These are phyloP conservation scores for Syzygium aqueum DNA, from an alignment of 345 rosid genomes.

Conservation along the genomic window DNA sequence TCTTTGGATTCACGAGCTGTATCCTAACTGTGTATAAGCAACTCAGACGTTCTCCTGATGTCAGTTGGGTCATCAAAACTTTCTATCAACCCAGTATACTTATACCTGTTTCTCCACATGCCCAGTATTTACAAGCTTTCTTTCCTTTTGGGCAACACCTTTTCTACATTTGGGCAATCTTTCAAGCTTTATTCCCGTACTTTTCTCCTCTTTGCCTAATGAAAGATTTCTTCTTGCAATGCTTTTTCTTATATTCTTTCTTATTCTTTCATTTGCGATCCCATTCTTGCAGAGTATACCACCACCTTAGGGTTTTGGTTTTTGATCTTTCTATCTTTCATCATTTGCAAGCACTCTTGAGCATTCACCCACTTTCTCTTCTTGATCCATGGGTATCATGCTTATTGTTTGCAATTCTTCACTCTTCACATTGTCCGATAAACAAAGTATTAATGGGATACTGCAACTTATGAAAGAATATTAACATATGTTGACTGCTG, in stretches of 20 bases:
- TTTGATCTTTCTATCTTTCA: neutral
- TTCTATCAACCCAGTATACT: neutral
- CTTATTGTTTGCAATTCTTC: neutral
- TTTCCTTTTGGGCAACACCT: neutral
- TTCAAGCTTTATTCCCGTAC: neutral
- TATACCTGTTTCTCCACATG: neutral
- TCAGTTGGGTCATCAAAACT: too few species aligned
- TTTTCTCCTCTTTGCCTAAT: neutral
- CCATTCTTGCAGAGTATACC: rapidly evolving
- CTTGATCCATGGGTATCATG: neutral
- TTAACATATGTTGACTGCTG: neutral
- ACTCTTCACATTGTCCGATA: neutral
- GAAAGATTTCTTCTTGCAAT: neutral
- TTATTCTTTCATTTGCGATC: neutral
- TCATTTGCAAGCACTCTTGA: neutral
- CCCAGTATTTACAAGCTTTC: neutral
- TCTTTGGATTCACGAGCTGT: too few species aligned
- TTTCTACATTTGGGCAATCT: neutral
- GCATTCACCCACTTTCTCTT: neutral
- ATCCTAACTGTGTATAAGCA: too few species aligned
- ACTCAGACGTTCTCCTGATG: too few species aligned
- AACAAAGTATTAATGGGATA: neutral
- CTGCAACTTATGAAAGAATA: neutral
- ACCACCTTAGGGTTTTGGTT: neutral
- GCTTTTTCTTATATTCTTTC: neutral